phyloP scores from a whole-genome alignment of 2,329 filamentous ascomycete genomes.

The Ilyonectria sp. region DNA sequence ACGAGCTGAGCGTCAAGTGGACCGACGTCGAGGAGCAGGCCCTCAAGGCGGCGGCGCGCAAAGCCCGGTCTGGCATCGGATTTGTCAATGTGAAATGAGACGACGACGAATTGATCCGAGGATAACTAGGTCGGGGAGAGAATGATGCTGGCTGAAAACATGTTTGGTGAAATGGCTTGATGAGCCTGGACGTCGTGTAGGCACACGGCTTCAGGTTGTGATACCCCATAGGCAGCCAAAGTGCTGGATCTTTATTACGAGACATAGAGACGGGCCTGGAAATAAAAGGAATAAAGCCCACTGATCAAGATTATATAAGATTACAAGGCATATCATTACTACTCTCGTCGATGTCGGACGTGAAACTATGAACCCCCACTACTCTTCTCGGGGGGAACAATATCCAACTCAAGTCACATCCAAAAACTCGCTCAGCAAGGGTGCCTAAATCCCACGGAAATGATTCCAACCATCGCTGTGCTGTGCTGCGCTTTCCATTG shows the following conservation, averaged over 20 bases:
- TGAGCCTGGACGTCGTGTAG: not conserved
- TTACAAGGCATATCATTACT: constrained; percentile 42
- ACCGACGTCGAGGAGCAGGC: constrained; percentile 77
- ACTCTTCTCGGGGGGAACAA: not conserved
- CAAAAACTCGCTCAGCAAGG: constrained; percentile 2
- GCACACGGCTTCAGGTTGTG: not conserved
- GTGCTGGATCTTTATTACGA: constrained; percentile 13
- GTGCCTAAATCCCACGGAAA: constrained; percentile 3
- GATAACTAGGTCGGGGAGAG: not conserved
- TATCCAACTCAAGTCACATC: constrained; percentile 5
- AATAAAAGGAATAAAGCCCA: constrained; percentile 6
- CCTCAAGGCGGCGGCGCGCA: constrained; percentile 69
- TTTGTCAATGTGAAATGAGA: constrained; percentile 76
- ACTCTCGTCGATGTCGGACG: constrained; percentile 35
- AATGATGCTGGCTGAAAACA: not conserved
- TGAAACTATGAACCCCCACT: constrained; percentile 18
- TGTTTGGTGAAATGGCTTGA: not conserved
- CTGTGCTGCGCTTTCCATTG: constrained; percentile 29
- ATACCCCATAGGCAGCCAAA: constrained; percentile 21
- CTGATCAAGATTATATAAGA: constrained; percentile 14
- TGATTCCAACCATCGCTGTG: constrained; percentile 11
- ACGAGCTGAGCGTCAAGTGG: constrained; percentile 77
- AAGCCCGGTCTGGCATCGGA: constrained; percentile 74
- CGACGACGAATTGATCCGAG: too few relatives aligned
- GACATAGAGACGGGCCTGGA: not conserved